Percentiles rank a stretch among this genome's conserved stretches.
Conservation (phyloP, 2,329 filamentous ascomycete genomes). For the Scedosporium minutisporum region DNA sequence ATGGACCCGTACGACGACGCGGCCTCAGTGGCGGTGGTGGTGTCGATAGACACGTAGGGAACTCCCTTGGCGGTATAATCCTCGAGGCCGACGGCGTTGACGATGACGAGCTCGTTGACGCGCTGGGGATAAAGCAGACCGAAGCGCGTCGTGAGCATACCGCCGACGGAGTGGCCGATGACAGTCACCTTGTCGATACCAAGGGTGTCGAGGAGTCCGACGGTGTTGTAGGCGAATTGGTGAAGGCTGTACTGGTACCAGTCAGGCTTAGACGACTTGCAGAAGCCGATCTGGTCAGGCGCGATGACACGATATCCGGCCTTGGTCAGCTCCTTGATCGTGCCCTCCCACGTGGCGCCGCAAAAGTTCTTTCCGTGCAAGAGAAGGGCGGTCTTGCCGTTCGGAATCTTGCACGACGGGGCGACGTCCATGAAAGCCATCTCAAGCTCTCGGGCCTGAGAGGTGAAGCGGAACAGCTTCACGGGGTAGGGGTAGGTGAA, state of each 20-base stretch:
- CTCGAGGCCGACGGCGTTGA: slow-evolving; percentile 44
- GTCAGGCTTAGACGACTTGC: slow-evolving; percentile 43
- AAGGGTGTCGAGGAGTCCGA: slow-evolving; percentile 33
- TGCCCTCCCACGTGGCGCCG: slow-evolving; percentile 40
- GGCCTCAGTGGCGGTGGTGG: slow-evolving; percentile 25
- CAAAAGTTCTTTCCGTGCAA: slow-evolving; percentile 50
- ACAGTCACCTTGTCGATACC: slow-evolving; percentile 32
- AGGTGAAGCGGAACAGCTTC: slow-evolving; percentile 36
- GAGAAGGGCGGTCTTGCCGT: slow-evolving; percentile 34
- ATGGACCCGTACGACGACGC: slow-evolving; percentile 33
- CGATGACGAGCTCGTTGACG: slow-evolving; percentile 34
- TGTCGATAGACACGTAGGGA: slow-evolving; percentile 33
- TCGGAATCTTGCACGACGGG: slow-evolving; percentile 21
- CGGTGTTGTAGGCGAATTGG: slow-evolving; percentile 41
- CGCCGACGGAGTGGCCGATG: slow-evolving; percentile 46
- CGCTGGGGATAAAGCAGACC: slow-evolving; percentile 37
- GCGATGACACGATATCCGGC: slow-evolving; percentile 42
- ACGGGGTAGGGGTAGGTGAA: slow-evolving; percentile 43
- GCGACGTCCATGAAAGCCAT: slow-evolving; percentile 48
- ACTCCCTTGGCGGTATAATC: slow-evolving; percentile 41
- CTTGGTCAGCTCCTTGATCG: slow-evolving; percentile 29
- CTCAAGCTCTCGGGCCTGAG: slow-evolving; percentile 35
- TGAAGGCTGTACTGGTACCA: slow-evolving; percentile 42
- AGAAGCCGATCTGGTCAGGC: slow-evolving; percentile 47
- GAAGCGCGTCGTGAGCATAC: slow-evolving; percentile 43